Evolutionary conservation across 2,329 filamentous ascomycete species (phyloP).

Genomic region (Chaetoscypha palmicola): DNA sequence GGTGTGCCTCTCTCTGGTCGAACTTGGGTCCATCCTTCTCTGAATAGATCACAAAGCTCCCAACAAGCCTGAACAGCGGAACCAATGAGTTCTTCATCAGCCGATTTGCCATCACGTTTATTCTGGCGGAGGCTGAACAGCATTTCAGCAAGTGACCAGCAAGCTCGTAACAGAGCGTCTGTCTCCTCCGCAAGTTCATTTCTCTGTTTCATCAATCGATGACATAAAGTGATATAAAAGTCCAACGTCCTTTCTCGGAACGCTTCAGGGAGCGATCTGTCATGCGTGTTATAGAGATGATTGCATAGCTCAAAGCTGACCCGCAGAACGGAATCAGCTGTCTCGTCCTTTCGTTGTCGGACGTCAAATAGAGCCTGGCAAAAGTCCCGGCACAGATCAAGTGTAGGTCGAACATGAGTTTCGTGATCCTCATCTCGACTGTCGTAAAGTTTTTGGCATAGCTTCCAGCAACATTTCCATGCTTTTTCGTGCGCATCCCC

Average conservation of each 20-base stretch:
- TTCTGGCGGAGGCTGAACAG: conserved; percentile 85
- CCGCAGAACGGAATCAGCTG: conserved; percentile 76
- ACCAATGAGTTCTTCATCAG: conserved; percentile 77
- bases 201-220: conserved; percentile 92
- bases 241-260: conserved; percentile 87
- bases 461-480: conserved; percentile 89
- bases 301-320: conserved; percentile 96
- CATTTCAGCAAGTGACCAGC: conserved; percentile 89
- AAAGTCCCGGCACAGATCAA: conserved; percentile 86
- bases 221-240: conserved; percentile 90
- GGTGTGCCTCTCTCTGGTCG: conserved; percentile 82
- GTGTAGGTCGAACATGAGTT: conserved; percentile 62
- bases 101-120: conserved; percentile 60
- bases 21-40: conserved; percentile 84
- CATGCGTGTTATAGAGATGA: conserved; percentile 88
- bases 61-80: conserved; percentile 90
- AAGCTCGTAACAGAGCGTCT: conserved; percentile 75
- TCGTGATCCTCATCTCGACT: conserved; percentile 66
- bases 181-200: conserved; percentile 73
- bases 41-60: conserved; percentile 90
- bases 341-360: conserved; percentile 67
- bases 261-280: conserved; percentile 72
- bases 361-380: conserved; percentile 89
- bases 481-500: conserved; percentile 78
- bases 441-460: conserved; percentile 85